phyloP scores from a whole-genome alignment of 495 filamentous ascomycete species.

The Lophium mytilinum region DNA sequence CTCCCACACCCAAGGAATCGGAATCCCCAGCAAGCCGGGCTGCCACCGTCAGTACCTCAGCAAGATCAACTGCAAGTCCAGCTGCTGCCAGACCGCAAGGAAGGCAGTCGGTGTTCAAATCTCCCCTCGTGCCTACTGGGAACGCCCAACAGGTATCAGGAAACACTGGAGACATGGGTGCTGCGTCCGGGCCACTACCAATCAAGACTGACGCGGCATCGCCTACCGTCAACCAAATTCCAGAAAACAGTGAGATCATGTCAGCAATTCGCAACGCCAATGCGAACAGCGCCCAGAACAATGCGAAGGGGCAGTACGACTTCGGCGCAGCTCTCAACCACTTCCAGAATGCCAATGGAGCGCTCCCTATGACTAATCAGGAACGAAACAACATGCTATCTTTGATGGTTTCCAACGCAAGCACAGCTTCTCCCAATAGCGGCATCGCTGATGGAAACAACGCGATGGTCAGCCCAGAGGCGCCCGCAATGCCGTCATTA shows the following conservation, averaged over 20 bases:
- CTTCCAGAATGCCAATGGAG: conserved; percentile 55
- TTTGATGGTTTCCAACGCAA: conserved; percentile 57
- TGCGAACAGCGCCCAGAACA: conserved; percentile 32
- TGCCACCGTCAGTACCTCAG: conserved; percentile 17
- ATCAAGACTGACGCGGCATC: conserved; percentile 25
- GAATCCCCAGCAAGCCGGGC: conserved; percentile 3
- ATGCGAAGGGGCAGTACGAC: conserved; percentile 48
- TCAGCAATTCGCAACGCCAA: conserved; percentile 47
- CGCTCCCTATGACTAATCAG: conserved; percentile 62
- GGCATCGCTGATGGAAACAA: conserved; percentile 35
- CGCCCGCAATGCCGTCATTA: conserved; percentile 54
- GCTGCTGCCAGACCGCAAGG: conserved; percentile 6
- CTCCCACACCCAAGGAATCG: conserved; percentile 20
- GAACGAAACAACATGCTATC: conserved; percentile 73
- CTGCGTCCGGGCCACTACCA: conserved; percentile 5
- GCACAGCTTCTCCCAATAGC: conserved; percentile 16
- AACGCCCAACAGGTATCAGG: not conserved
- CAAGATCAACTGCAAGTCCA: conserved; percentile 19
- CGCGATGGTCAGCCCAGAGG: conserved; percentile 52
- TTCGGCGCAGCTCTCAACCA: conserved; percentile 68
- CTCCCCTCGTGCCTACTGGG: not conserved
- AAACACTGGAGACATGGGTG: not conserved
- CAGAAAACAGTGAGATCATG: conserved; percentile 65
- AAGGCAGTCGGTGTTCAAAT: conserved; percentile 17
- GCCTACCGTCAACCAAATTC: conserved; percentile 18